Percentiles rank a stretch among this genome's conserved stretches.
Conservation (phyloP, 352 stramenopile species). For the Ophiocytium majus region DNA sequence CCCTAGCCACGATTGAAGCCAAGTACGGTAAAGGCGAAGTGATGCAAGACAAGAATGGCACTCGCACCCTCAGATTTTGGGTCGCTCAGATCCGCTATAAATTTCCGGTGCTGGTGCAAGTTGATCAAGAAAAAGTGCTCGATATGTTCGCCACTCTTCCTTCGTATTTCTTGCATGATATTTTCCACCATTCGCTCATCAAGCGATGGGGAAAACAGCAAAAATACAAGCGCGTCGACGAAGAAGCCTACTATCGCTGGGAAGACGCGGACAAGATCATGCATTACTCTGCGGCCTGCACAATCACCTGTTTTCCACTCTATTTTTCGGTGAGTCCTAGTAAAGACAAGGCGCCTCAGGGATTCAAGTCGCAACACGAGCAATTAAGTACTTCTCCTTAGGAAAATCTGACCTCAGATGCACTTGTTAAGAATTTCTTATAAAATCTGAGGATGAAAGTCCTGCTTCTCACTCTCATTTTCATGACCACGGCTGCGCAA, state of each 20-base stretch:
- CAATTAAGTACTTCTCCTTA: no score
- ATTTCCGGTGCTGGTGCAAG: slow-evolving; percentile 11
- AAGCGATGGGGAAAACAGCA: neutral
- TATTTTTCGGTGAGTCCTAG: neutral
- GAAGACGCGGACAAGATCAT: neutral
- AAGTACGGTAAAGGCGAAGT: neutral
- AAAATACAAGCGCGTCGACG: neutral
- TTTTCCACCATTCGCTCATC: neutral
- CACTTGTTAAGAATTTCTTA: neutral
- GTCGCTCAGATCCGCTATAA: slow-evolving; percentile 12
- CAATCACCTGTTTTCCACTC: slow-evolving; percentile 4
- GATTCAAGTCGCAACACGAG: no score
- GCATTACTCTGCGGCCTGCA: neutral
- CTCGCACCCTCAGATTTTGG: neutral
- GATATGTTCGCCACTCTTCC: slow-evolving; percentile 4
- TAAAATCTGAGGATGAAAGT: neutral
- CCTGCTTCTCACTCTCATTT: neutral
- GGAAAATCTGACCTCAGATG: no score
- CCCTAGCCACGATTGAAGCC: neutral
- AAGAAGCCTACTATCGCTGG: neutral
- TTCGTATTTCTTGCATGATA: neutral
- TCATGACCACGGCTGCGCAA: neutral
- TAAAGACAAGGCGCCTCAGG: neutral
- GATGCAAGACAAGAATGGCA: neutral
- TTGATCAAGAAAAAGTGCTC: neutral